phyloP scores from a whole-genome alignment of 495 filamentous ascomycete species.

The Cladorrhinum samala region DNA sequence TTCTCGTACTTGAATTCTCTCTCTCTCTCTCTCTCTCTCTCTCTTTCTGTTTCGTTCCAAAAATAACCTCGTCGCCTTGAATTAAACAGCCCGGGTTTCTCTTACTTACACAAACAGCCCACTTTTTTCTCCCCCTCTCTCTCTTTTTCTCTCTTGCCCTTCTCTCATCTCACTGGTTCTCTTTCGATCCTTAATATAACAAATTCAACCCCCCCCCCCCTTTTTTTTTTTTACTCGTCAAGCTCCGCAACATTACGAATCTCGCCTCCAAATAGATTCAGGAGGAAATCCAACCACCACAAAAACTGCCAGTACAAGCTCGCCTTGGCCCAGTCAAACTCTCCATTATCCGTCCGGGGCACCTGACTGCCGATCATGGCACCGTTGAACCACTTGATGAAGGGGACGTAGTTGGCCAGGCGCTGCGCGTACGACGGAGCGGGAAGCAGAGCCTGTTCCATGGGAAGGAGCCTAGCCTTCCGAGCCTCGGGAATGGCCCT shows the following conservation, averaged over 20 bases:
- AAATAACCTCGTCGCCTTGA: too few relatives aligned
- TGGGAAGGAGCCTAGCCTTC: constrained; percentile 44
- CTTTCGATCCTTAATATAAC: too few relatives aligned
- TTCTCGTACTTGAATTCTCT: not conserved
- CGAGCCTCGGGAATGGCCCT: constrained; percentile 42
- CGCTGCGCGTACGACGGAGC: constrained; percentile 54
- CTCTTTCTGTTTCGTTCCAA: not conserved
- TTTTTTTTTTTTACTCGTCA: constrained; percentile 33
- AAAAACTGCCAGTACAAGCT: constrained; percentile 69
- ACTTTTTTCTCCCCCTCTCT: too few relatives aligned
- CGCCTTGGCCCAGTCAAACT: constrained; percentile 69
- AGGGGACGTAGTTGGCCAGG: constrained; percentile 53
- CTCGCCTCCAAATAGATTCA: constrained; percentile 45
- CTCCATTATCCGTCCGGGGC: constrained; percentile 69
- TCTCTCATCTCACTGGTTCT: too few relatives aligned
- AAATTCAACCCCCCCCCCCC: too few relatives aligned
- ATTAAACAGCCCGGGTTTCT: too few relatives aligned
- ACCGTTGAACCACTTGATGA: constrained; percentile 63
- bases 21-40: too few relatives aligned
- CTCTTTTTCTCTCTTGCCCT: not conserved
- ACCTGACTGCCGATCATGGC: constrained; percentile 77
- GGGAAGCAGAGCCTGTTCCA: constrained; percentile 60
- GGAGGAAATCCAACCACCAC: constrained; percentile 43
- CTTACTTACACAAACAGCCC: too few relatives aligned
- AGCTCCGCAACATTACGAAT: constrained; percentile 40